Conservation (phyloP, 176 grass and related monocot species). For the Canna indica region DNA sequence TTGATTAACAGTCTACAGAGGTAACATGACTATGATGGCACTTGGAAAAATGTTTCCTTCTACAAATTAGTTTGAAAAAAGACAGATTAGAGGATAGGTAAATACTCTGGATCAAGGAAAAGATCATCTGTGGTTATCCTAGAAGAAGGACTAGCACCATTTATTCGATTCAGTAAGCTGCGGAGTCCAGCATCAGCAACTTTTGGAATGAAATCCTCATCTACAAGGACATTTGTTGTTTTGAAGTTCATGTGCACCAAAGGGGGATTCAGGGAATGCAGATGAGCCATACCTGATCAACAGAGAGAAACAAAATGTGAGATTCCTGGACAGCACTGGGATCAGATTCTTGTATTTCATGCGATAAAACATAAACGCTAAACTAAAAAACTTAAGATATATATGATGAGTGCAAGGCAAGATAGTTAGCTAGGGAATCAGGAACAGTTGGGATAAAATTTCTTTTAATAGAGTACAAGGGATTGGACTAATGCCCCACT, state of each 20-base stretch:
- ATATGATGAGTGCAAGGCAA: background rate
- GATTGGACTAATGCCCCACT: slow-evolving; percentile 11
- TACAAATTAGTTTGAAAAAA: slow-evolving; percentile 9
- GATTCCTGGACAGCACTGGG: background rate
- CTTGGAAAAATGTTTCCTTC: too few relatives aligned
- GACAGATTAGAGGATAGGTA: slow-evolving; percentile 1
- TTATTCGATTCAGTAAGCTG: slow-evolving; percentile 46
- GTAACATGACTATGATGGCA: too few relatives aligned
- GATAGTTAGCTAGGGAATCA: background rate
- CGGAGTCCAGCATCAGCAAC: slow-evolving; percentile 10
- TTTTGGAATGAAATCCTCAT: slow-evolving; percentile 66
- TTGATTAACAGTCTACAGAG: background rate
- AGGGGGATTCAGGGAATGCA: slow-evolving; percentile 81
- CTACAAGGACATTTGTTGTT: slow-evolving; percentile 82
- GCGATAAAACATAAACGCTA: background rate
- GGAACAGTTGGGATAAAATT: background rate
- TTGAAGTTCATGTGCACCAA: slow-evolving; percentile 85
- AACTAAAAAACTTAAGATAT: background rate
- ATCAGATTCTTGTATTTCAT: background rate
- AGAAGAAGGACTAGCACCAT: slow-evolving; percentile 30
- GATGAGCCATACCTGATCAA: slow-evolving; percentile 54
- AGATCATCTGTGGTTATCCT: slow-evolving; percentile 36
- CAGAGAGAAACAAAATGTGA: slow-evolving; percentile 16
- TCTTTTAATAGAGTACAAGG: slow-evolving; percentile 4
- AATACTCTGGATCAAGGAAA: slow-evolving; percentile 83